Base-by-base conservation (phyloP, 805 yeast genomes). In the Yarrowia phangngaensis region DNA sequence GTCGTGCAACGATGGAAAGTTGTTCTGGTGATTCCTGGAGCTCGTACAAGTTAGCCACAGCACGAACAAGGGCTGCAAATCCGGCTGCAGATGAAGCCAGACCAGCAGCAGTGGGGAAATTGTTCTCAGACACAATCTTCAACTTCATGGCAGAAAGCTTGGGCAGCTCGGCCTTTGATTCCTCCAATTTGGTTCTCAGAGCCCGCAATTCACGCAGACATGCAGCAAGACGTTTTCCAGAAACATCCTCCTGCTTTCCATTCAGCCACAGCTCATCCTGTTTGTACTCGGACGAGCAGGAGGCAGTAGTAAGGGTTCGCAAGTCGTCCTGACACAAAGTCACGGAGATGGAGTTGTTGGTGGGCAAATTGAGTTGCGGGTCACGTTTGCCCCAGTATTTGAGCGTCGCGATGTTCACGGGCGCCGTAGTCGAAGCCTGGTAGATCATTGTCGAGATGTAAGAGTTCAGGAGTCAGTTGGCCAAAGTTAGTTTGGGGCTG, bases 311-410 rank as follows among this genome's bases (percentile, higher is more conserved):
- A 57, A 86, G 72, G 0, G 99, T 89, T 60, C 95, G 76, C 57
- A 92, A 74, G 65, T 92, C 97, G 52, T 82, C 78, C 67, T 90
- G 97, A 4, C 94, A 78, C 54, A 92, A 73, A 8, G 99, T 92
- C 40, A 92, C 96, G 16, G 96, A 86, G 57, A 92, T 88, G 20
- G 97, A 88, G 9, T 95, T 84, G 70, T 92, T 92, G 48, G 99
- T 92, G 40, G 99, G 99, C 47, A 92, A 72, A 63, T 92, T 92
- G 60, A 92, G 76, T 38, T 73, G 71, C 54, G 79, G 81, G 67
- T 92, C 97, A 62, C 98, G 78, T 69, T 92, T 92, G 40, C 99
- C 99, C 99, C 99, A 92, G 71, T 92, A 92, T 69, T 92, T 92
- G 56, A 92, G 74, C 29, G 97, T 92, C 80, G 98, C 98, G 66